These are phyloP conservation scores for Penicillium angulare DNA, from an alignment of 495 filamentous ascomycete genomes.

Conservation along the genomic window DNA sequence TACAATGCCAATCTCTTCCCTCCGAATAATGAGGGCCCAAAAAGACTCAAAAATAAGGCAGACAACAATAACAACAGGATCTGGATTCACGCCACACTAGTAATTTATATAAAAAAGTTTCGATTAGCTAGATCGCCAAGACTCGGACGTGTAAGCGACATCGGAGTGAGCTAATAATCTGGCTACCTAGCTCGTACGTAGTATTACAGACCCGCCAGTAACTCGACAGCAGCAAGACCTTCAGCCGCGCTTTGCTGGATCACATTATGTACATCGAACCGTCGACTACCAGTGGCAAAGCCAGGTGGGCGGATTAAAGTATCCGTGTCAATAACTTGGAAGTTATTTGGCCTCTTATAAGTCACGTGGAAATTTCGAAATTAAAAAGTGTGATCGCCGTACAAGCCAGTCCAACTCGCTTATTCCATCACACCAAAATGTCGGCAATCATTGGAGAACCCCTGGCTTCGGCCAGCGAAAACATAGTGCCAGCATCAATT, in stretches of 20 bases:
- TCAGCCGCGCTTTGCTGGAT: background rate
- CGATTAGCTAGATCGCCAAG: too few species aligned
- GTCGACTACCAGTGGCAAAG: background rate
- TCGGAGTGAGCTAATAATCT: too few species aligned
- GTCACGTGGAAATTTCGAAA: background rate
- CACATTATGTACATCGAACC: background rate
- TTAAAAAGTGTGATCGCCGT: background rate
- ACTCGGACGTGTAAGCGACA: too few species aligned
- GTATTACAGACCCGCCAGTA: too few species aligned
- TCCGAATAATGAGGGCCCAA: too few species aligned
- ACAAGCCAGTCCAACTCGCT: background rate
- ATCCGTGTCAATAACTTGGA: background rate
- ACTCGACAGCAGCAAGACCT: background rate
- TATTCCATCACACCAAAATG: background rate
- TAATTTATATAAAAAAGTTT: too few species aligned
- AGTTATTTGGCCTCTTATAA: background rate
- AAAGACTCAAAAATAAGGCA: too few species aligned
- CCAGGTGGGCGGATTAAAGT: background rate
- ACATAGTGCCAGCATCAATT: background rate
- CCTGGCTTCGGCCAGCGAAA: background rate
- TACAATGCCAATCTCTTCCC: too few species aligned
- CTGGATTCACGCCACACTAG: too few species aligned
- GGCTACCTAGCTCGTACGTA: too few species aligned
- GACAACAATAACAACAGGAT: too few species aligned
- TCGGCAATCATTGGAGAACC: background rate